phyloP scores from a whole-genome alignment of 2,329 filamentous ascomycete genomes.

The Pseudocercospora ulei region DNA sequence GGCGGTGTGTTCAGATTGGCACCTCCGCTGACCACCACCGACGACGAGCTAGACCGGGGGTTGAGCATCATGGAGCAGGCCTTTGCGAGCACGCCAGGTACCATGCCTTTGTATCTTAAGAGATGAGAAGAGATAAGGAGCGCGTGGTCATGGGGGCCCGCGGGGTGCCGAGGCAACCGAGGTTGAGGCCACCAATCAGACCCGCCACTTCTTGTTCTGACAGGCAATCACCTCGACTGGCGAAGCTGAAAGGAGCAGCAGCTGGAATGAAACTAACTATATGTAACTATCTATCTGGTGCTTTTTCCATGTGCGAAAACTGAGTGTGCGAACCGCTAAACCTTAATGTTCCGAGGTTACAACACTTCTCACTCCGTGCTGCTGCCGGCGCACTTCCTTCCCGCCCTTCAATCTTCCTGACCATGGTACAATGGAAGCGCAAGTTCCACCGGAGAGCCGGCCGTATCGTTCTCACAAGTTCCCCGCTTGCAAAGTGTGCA shows the following conservation, averaged over 20 bases:
- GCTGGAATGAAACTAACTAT: no score
- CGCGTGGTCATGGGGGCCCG: no score
- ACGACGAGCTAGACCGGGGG: constrained; percentile 39
- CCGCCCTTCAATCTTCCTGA: background rate
- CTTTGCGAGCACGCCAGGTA: constrained; percentile 44
- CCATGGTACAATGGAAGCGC: background rate
- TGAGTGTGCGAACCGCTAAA: no score
- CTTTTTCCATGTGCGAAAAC: no score
- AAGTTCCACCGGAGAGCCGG: constrained; percentile 15
- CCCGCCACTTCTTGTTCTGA: no score
- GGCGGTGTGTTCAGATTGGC: constrained; percentile 30
- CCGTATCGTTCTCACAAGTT: constrained; percentile 40
- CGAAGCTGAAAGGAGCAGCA: no score
- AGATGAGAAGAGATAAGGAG: no score
- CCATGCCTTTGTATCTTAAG: constrained; percentile 32
- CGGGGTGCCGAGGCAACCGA: background rate
- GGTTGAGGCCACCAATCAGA: no score
- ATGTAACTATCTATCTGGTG: no score
- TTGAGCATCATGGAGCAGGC: constrained; percentile 50
- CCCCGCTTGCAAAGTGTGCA: constrained; percentile 37
- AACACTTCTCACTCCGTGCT: background rate
- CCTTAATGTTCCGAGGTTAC: constrained; percentile 1
- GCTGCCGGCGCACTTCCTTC: background rate
- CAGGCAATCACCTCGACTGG: no score
- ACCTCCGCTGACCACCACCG: constrained; percentile 28